phyloP scores from a whole-genome alignment of 1,284 basidiomycete genomes.

The Heterobasidion occidentale region DNA sequence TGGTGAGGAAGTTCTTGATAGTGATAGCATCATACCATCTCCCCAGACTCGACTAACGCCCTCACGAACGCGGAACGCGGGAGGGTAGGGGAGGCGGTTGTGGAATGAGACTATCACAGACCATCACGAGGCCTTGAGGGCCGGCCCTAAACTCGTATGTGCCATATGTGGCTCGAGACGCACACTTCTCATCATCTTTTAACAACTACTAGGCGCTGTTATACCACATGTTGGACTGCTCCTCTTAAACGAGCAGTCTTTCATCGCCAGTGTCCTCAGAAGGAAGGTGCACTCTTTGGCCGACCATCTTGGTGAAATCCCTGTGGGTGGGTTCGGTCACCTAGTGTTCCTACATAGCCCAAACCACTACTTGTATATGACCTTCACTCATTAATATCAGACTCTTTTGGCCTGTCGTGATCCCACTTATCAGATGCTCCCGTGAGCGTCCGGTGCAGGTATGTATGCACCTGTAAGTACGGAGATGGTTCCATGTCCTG shows the following conservation, averaged over 20 bases:
- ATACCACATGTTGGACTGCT: constrained; percentile 5
- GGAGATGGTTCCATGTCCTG: too few species aligned
- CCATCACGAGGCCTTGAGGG: background rate
- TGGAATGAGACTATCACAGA: too few species aligned
- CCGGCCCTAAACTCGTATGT: constrained; percentile 1
- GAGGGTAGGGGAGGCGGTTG: too few species aligned
- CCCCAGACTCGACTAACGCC: too few species aligned
- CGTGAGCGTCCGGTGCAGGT: too few species aligned
- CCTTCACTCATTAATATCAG: too few species aligned
- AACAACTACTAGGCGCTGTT: constrained; percentile 7
- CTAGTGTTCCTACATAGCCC: constrained; percentile 11
- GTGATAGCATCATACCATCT: too few species aligned
- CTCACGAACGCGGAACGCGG: background rate
- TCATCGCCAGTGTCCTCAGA: constrained; percentile 7
- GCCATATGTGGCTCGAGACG: constrained; percentile 1
- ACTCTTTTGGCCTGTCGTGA: too few species aligned
- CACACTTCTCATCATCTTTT: constrained; percentile 3
- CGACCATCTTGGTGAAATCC: constrained; percentile 9
- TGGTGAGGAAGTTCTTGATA: too few species aligned
- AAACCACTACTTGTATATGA: too few species aligned
- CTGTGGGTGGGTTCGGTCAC: constrained; percentile 14
- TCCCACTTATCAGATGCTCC: too few species aligned
- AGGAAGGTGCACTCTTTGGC: constrained; percentile 5
- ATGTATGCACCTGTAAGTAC: too few species aligned
- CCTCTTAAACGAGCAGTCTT: background rate